Evolutionary conservation across 176 grass and related monocot species (phyloP), one percentile per base, ranked within the genome.

Genomic region (Aechmea fasciata): DNA sequence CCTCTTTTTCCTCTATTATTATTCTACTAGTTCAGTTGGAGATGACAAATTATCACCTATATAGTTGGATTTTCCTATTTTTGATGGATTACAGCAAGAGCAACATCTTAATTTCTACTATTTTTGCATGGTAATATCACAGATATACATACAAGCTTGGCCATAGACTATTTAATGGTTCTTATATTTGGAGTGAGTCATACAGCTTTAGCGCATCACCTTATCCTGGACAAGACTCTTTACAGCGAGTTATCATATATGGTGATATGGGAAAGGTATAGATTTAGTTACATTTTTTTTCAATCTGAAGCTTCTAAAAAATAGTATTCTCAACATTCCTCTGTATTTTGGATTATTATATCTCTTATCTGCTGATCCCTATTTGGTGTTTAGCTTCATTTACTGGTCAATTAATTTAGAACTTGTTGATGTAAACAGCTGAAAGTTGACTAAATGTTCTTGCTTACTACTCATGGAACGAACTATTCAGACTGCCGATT

Each of bases 231-330:
- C 83, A 96, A 74, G 81, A 89, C 61, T 92, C 83, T 81, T 78
- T 92, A 74, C 89, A 92, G 52, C 72, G 89, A 71, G 74, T 96
- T 28, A 82, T 92, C 20, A 89, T 96, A 73, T 92, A 91, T 69
- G 92, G 92, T 20, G 92, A 96, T 70, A 75, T 92, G 85, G 88
- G 88, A 49, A 96, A 96, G 88, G 92, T 92, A 62, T 41, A 41
- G 33, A 41, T 41, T 41, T 41, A 7, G 4, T 41, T 41, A 41
- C 33, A 41, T 41, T 41, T 41, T 41, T 41, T 41, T 41, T 7
- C 33, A 41, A 41, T 41, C 1, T 41, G 33, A 41, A 41, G 33
- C 33, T 41, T 41, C 33, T 41, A 41, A 3, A 41, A 13, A 26
- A 66, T 41, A 41, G 41, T 11, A 41, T 66, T 66, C 11, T 13